phyloP scores from a whole-genome alignment of 805 yeast genomes.

The Tetrapisispora arboricola region DNA sequence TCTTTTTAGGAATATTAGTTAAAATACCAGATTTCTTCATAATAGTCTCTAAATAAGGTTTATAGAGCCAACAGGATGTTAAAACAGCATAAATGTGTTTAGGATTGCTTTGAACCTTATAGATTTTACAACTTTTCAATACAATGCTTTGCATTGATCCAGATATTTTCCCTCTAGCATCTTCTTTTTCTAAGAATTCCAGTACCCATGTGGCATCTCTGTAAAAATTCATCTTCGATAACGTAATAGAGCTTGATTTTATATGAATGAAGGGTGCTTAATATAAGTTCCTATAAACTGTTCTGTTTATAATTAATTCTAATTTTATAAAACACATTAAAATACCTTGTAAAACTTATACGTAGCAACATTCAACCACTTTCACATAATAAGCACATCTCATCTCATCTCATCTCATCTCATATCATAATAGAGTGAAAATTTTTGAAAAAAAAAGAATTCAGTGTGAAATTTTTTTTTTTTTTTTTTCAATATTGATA shows the following conservation, averaged over 20 bases:
- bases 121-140: slow-evolving; percentile 38
- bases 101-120: slow-evolving; percentile 52
- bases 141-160: slow-evolving; percentile 49
- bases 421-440: neutral
- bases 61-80: slow-evolving; percentile 63
- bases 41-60: slow-evolving; percentile 50
- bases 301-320: no score
- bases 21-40: slow-evolving; percentile 61
- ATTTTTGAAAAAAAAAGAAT: no score
- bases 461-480: neutral
- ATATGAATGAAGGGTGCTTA: no score
- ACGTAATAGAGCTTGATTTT: no score
- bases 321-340: no score
- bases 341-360: no score
- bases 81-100: slow-evolving; percentile 82
- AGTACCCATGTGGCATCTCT: slow-evolving; percentile 33
- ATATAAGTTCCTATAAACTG: no score
- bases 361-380: no score
- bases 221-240: slow-evolving; percentile 25
- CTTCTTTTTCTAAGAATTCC: slow-evolving; percentile 25
- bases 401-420: slow-evolving; percentile 3
- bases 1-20: slow-evolving; percentile 34
- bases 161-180: slow-evolving; percentile 26
- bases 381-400: no score
- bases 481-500: no score